Percentiles rank a stretch among this genome's conserved stretches.
Conservation (phyloP, 2,329 filamentous ascomycete species). For the Nothophoma quercina region DNA sequence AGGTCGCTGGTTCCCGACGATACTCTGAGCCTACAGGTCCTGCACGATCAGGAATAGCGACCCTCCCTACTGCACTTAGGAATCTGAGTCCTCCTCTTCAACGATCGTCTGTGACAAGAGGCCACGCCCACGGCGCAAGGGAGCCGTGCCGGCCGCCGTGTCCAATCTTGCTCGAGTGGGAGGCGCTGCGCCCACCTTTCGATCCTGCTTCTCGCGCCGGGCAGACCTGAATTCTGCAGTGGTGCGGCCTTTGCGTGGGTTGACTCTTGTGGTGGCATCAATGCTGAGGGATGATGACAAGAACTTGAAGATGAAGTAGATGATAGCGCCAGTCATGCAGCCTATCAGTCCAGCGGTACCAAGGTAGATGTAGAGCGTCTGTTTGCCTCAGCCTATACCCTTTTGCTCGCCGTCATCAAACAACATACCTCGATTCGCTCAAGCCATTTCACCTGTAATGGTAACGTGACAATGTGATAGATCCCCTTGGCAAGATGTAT, state of each 20-base stretch:
- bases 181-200: slow-evolving; percentile 17
- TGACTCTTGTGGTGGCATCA: slow-evolving; percentile 26
- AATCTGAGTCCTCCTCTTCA: slow-evolving; percentile 71
- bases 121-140: slow-evolving; percentile 48
- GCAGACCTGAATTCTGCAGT: slow-evolving; percentile 39
- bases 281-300: slow-evolving; percentile 61
- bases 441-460: slow-evolving; percentile 56
- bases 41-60: neutral
- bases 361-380: slow-evolving; percentile 65
- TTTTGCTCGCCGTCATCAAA: neutral
- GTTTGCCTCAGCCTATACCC: neutral
- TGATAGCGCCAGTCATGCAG: slow-evolving; percentile 65
- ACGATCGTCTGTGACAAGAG: slow-evolving; percentile 72
- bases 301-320: slow-evolving; percentile 65
- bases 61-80: slow-evolving; percentile 32
- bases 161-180: slow-evolving; percentile 28
- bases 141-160: slow-evolving; percentile 49
- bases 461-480: slow-evolving; percentile 54
- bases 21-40: neutral
- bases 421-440: slow-evolving; percentile 62
- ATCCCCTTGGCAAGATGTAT: slow-evolving; percentile 55
- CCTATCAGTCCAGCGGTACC: slow-evolving; percentile 73
- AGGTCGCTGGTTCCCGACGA: neutral
- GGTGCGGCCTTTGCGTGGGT: slow-evolving; percentile 30
- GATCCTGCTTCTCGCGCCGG: slow-evolving; percentile 35